phyloP scores from a whole-genome alignment of 2,329 filamentous ascomycete genomes.

The Epichloe hybrida region DNA sequence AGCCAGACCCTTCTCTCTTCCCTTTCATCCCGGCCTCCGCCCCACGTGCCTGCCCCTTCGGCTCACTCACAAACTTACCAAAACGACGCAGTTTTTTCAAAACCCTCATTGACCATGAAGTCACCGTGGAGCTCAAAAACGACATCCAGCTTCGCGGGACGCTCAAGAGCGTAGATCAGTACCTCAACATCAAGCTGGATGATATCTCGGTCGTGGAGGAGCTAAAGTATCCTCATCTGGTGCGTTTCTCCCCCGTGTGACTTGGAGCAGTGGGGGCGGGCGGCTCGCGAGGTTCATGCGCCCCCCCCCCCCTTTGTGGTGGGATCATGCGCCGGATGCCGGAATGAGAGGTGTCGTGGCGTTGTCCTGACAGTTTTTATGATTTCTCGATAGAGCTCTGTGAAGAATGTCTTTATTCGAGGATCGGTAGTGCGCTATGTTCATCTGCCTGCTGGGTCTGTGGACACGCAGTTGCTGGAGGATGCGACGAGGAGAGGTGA shows the following conservation, averaged over 20 bases:
- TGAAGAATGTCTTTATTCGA: slow-evolving; percentile 93
- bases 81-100: slow-evolving; percentile 71
- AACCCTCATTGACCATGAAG: slow-evolving; percentile 91
- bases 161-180: slow-evolving; percentile 95
- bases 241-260: slow-evolving; percentile 22
- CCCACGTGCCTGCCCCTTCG: no score
- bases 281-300: no score
- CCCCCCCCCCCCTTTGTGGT: no score
- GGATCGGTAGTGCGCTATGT: slow-evolving; percentile 90
- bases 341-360: no score
- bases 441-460: slow-evolving; percentile 66
- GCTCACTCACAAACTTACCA: no score
- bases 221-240: slow-evolving; percentile 86
- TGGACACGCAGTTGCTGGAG: slow-evolving; percentile 77
- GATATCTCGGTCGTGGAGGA: slow-evolving; percentile 89
- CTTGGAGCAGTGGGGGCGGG: no score
- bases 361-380: no score
- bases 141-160: slow-evolving; percentile 94
- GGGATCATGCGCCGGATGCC: no score
- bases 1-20: no score
- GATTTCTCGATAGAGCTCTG: slow-evolving; percentile 40
- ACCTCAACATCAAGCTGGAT: slow-evolving; percentile 97
- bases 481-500: slow-evolving; percentile 80
- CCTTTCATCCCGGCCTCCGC: no score
- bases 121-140: slow-evolving; percentile 98